A percentile compares a stretch with the other conserved stretches of the same genome.
phyloP scores from a whole-genome alignment of 73 alveolate species.

The Paraurostyla sp. region DNA sequence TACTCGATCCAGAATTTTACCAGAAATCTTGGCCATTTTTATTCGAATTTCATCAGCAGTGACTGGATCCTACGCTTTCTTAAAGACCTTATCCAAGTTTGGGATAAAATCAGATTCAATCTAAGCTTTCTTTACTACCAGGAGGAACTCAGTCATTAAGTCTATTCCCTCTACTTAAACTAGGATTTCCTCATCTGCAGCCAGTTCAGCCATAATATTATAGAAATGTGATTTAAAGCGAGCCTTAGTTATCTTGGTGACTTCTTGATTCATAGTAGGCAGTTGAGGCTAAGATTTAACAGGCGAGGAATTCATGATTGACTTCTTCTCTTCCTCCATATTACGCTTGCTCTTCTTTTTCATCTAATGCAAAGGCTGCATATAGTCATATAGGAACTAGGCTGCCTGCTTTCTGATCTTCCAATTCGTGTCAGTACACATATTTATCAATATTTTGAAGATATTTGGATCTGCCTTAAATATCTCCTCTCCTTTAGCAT shows the following conservation, averaged over 20 bases:
- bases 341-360: background rate
- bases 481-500: constrained; percentile 52
- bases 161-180: constrained; percentile 46
- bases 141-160: constrained; percentile 21
- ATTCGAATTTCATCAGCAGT: constrained; percentile 44
- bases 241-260: constrained; percentile 9
- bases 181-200: constrained; percentile 20
- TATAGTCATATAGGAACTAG: background rate
- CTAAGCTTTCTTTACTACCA: background rate
- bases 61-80: constrained; percentile 14
- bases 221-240: constrained; percentile 11
- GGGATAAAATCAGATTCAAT: constrained; percentile 39
- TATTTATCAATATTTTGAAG: background rate
- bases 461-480: constrained; percentile 24
- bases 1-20: constrained; percentile 20
- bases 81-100: background rate
- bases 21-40: constrained; percentile 1
- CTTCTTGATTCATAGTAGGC: too few species aligned
- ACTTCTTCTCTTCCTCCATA: too few species aligned
- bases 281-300: too few species aligned
- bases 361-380: constrained; percentile 4
- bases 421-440: constrained; percentile 59
- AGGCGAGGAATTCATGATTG: too few species aligned
- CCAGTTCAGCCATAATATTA: constrained; percentile 20
- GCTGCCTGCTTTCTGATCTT: constrained; percentile 48